Conservation (phyloP, 2,329 filamentous ascomycete genomes). For the Cladosporium sp. region DNA sequence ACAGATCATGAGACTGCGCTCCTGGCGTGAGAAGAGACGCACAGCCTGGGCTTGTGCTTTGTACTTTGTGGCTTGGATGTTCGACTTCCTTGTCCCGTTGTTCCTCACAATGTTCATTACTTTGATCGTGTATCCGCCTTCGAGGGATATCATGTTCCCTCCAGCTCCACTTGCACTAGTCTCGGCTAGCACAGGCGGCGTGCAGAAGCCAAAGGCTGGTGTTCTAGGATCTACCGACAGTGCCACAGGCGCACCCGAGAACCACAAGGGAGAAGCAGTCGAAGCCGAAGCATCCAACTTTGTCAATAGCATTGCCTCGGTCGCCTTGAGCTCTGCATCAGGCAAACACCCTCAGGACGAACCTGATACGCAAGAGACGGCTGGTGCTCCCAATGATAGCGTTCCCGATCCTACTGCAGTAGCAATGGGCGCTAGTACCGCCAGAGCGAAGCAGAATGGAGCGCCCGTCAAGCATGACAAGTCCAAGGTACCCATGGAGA, state of each 20-base stretch:
- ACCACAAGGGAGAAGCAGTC: conserved; percentile 76
- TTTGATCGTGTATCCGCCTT: conserved; percentile 62
- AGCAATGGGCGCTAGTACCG: conserved; percentile 51
- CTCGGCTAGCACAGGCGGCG: conserved; percentile 62
- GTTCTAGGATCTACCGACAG: conserved; percentile 72
- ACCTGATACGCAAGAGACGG: conserved; percentile 46
- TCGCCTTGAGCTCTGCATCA: conserved; percentile 69
- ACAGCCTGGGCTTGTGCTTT: conserved; percentile 63
- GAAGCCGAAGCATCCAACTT: conserved; percentile 81
- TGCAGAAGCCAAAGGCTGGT: conserved; percentile 73
- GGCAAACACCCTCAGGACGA: conserved; percentile 71
- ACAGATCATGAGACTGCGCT: conserved; percentile 70
- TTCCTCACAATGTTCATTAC: conserved; percentile 57
- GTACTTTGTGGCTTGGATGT: conserved; percentile 63
- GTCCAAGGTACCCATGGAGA: conserved; percentile 73
- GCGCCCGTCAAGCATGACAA: conserved; percentile 61
- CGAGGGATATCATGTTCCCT: conserved; percentile 65
- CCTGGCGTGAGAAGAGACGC: conserved; percentile 69
- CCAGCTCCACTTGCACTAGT: conserved; percentile 73
- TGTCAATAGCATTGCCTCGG: conserved; percentile 66
- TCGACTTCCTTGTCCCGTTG: conserved; percentile 66
- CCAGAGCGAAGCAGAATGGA: conserved; percentile 52
- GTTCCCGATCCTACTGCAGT: conserved; percentile 60
- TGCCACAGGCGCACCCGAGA: conserved; percentile 76
- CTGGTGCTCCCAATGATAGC: conserved; percentile 41